Conservation (phyloP, 2,329 filamentous ascomycete genomes). For the Diplodia scrobiculata region DNA sequence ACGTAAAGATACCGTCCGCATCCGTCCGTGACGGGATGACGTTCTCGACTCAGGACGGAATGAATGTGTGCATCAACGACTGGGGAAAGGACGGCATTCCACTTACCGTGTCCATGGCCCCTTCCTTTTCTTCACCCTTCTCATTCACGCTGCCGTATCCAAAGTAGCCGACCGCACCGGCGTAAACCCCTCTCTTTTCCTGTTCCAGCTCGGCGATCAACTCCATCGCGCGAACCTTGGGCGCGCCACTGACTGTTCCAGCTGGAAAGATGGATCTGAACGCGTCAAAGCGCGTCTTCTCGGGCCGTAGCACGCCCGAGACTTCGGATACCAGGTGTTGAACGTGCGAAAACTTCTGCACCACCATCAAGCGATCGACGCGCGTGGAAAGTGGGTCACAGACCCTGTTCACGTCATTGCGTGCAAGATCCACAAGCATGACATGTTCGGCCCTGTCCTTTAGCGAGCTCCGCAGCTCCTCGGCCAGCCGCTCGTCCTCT, state of each 20-base stretch:
- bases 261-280: slow-evolving; percentile 97
- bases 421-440: slow-evolving; percentile 94
- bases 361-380: slow-evolving; percentile 85
- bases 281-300: slow-evolving; percentile 88
- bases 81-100: slow-evolving; percentile 35
- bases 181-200: slow-evolving; percentile 94
- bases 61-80: not conserved
- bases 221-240: slow-evolving; percentile 96
- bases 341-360: slow-evolving; percentile 76
- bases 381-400: slow-evolving; percentile 86
- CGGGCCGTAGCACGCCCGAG: slow-evolving; percentile 80
- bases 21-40: not conserved
- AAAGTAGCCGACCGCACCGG: slow-evolving; percentile 95
- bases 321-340: slow-evolving; percentile 97
- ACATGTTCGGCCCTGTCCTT: slow-evolving; percentile 74
- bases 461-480: slow-evolving; percentile 73
- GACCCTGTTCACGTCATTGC: slow-evolving; percentile 95
- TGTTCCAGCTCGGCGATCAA: slow-evolving; percentile 90
- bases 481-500: slow-evolving; percentile 78
- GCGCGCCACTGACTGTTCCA: slow-evolving; percentile 90
- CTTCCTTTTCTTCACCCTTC: slow-evolving; percentile 67
- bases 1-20: not conserved
- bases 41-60: not conserved
- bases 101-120: slow-evolving; percentile 78
- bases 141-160: slow-evolving; percentile 75